Conservation (phyloP, 306 rosid genomes). For the Castanopsis chinensis region DNA sequence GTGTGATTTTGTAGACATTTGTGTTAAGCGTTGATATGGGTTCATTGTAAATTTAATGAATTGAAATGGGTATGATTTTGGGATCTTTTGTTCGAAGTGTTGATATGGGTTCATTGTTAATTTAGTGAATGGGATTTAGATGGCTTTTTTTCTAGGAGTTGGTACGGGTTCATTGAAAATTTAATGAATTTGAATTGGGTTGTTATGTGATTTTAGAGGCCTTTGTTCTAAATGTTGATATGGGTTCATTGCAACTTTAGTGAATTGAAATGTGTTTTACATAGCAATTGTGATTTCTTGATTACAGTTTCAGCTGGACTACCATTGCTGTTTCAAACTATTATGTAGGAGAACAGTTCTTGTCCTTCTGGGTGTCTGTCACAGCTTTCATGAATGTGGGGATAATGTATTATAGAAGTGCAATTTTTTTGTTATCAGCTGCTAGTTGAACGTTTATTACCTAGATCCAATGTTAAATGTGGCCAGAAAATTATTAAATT, state of each 20-base stretch:
- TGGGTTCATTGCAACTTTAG: constrained; percentile 3
- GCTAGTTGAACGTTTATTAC: background rate
- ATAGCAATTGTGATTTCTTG: no score
- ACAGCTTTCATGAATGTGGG: background rate
- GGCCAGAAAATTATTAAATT: background rate
- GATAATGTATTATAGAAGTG: background rate
- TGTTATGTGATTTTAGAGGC: background rate
- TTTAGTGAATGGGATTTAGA: no score
- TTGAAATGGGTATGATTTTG: no score
- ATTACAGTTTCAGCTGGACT: background rate
- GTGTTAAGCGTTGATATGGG: no score
- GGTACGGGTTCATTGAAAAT: no score
- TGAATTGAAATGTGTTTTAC: background rate
- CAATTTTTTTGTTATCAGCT: background rate
- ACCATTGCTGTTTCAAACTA: background rate
- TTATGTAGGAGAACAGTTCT: background rate
- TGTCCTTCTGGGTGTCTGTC: background rate
- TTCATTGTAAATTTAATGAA: no score
- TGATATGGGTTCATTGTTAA: no score
- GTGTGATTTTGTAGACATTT: no score
- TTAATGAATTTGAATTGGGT: no score
- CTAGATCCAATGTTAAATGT: background rate
- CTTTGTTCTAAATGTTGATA: background rate
- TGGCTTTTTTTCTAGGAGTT: no score
- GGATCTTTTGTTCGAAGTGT: no score